Conservation (phyloP, 2,329 filamentous ascomycete species). For the Scedosporium dehoogii region DNA sequence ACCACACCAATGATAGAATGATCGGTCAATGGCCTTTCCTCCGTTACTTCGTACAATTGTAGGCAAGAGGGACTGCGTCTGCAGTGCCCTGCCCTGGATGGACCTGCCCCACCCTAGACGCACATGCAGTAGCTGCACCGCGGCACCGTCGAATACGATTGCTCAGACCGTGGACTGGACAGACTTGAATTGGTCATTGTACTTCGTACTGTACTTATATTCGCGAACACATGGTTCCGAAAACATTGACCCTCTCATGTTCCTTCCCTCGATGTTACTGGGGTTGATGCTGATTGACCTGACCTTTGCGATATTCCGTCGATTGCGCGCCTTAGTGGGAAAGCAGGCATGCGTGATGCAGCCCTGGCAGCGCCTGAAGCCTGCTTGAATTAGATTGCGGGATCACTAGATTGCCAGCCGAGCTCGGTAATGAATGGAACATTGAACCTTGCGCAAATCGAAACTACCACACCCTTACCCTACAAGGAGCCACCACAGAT, state of each 20-base stretch:
- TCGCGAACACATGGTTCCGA: too few species aligned
- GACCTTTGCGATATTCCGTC: not conserved
- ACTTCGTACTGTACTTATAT: too few species aligned
- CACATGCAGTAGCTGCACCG: not conserved
- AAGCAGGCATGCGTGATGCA: not conserved
- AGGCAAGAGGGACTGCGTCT: not conserved
- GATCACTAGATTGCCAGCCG: not conserved
- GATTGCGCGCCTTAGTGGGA: too few species aligned
- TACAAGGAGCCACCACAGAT: not conserved
- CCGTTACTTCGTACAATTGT: too few species aligned
- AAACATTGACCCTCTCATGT: too few species aligned
- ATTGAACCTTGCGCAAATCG: not conserved
- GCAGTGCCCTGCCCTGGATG: not conserved
- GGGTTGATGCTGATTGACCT: too few species aligned
- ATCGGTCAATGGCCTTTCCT: too few species aligned
- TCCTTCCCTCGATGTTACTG: too few species aligned
- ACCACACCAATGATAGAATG: too few species aligned
- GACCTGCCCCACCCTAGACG: not conserved
- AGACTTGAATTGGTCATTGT: too few species aligned
- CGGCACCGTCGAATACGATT: not conserved
- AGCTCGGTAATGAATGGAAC: not conserved
- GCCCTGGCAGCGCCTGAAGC: not conserved
- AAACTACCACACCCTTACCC: not conserved
- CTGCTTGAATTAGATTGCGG: not conserved
- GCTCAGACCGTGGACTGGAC: not conserved